Conservation (phyloP, 441 rosid species). For the Euphorbia celastroides region DNA sequence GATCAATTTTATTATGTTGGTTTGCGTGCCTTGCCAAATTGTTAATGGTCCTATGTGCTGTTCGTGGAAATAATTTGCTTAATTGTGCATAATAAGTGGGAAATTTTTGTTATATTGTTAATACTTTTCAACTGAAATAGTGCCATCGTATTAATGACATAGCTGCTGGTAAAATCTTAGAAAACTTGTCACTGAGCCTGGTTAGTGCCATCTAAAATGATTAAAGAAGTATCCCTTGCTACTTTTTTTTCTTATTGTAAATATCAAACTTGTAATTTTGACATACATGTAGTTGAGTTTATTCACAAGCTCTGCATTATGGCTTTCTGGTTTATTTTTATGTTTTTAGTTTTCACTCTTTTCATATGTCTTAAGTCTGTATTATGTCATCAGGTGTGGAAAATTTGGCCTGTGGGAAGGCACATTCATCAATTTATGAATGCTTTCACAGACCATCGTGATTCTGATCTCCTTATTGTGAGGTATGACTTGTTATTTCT, state of each 20-base stretch:
- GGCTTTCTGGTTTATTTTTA: neutral
- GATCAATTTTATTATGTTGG: neutral
- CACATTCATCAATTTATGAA: slow-evolving; percentile 78
- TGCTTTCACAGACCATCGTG: slow-evolving; percentile 97
- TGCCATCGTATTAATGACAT: neutral
- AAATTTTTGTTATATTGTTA: neutral
- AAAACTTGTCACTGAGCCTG: too few species aligned
- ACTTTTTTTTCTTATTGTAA: too few species aligned
- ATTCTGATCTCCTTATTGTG: slow-evolving; percentile 88
- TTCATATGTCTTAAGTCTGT: slow-evolving; percentile 10
- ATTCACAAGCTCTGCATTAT: neutral
- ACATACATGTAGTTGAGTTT: neutral
- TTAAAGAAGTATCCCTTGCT: too few species aligned
- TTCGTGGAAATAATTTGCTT: neutral
- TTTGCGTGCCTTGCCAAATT: neutral
- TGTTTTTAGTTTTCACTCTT: neutral
- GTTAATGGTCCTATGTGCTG: neutral
- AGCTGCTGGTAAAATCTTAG: too few species aligned
- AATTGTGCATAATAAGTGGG: neutral
- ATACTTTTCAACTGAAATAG: neutral
- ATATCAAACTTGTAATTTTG: neutral
- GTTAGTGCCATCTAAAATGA: too few species aligned
- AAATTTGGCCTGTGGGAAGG: slow-evolving; percentile 81
- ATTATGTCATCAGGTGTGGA: slow-evolving; percentile 65
- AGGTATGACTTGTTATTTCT: slow-evolving; percentile 39